Evolutionary conservation across 1,284 basidiomycete genomes (phyloP).

Genomic region (Fomitopsis palustris): DNA sequence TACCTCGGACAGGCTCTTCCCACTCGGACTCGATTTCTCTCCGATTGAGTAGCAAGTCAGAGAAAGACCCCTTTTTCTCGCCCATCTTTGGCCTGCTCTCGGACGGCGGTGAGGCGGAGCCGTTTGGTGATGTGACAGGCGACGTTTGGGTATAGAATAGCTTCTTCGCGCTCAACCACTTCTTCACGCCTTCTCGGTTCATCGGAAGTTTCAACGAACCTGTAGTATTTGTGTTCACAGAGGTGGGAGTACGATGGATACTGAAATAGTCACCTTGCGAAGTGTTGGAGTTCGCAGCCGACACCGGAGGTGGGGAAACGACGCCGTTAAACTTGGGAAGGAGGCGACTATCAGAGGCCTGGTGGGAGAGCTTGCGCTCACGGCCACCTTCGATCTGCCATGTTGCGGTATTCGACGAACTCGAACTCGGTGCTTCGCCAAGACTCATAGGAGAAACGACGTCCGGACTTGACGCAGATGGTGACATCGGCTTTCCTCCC

Average conservation of each 20-base stretch:
- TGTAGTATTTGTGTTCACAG: slow-evolving; percentile 34
- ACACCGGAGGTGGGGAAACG: slow-evolving; percentile 36
- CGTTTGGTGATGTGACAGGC: slow-evolving; percentile 35
- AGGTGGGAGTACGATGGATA: slow-evolving; percentile 26
- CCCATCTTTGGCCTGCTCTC: slow-evolving; percentile 26
- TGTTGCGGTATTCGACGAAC: slow-evolving; percentile 50
- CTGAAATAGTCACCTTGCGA: slow-evolving; percentile 50
- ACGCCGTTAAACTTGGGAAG: slow-evolving; percentile 45
- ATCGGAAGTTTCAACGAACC: slow-evolving; percentile 60
- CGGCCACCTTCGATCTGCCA: slow-evolving; percentile 46
- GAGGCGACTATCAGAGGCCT: slow-evolving; percentile 63
- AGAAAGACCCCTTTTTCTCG: slow-evolving; percentile 58
- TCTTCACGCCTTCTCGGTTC: slow-evolving; percentile 70
- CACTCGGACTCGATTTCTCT: slow-evolving; percentile 59
- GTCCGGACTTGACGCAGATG: slow-evolving; percentile 64
- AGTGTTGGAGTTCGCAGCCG: slow-evolving; percentile 41
- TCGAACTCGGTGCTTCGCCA: slow-evolving; percentile 40
- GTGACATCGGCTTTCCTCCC: slow-evolving; percentile 35
- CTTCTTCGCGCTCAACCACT: slow-evolving; percentile 67
- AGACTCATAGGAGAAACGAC: slow-evolving; percentile 46
- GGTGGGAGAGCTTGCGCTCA: slow-evolving; percentile 64
- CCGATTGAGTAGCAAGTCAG: slow-evolving; percentile 53
- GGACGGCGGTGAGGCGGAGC: slow-evolving; percentile 29
- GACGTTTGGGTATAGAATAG: slow-evolving; percentile 42
- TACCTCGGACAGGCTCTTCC: slow-evolving; percentile 54